Evolutionary conservation across 352 stramenopile species (phyloP).

Genomic region (Lagenidium giganteum): DNA sequence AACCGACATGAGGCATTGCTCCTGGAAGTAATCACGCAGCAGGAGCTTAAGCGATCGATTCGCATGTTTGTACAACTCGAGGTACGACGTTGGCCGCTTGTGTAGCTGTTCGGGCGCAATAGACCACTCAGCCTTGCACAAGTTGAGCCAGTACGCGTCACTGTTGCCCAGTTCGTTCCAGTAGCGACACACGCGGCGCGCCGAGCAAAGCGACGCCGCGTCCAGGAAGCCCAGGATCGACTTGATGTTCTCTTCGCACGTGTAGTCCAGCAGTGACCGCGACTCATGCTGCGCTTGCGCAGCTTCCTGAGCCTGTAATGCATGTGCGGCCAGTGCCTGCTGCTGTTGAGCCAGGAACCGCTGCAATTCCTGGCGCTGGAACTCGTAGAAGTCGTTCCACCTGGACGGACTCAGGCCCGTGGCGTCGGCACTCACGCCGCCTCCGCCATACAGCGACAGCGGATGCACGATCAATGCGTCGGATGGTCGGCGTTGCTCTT

Average conservation of each 20-base stretch:
- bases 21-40: slow-evolving; percentile 75
- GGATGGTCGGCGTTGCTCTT: too few species aligned
- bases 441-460: slow-evolving; percentile 39
- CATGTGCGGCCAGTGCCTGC: slow-evolving; percentile 3
- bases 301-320: neutral
- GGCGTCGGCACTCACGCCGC: slow-evolving; percentile 21
- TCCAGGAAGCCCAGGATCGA: slow-evolving; percentile 66
- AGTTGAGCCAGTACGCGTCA: slow-evolving; percentile 58
- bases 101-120: slow-evolving; percentile 70
- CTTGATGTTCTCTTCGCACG: slow-evolving; percentile 70
- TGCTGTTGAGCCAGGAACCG: slow-evolving; percentile 20
- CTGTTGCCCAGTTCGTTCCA: slow-evolving; percentile 43
- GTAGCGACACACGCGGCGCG: slow-evolving; percentile 53
- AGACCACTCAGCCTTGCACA: slow-evolving; percentile 67
- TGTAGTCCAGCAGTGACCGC: slow-evolving; percentile 70
- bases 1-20: slow-evolving; percentile 69
- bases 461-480: slow-evolving; percentile 68
- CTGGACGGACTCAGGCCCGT: slow-evolving; percentile 35
- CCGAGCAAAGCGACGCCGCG: slow-evolving; percentile 50
- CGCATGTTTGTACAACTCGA: slow-evolving; percentile 73
- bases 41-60: slow-evolving; percentile 63
- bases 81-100: slow-evolving; percentile 52
- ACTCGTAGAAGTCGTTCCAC: slow-evolving; percentile 21
- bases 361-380: slow-evolving; percentile 29
- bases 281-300: slow-evolving; percentile 2